A percentile compares a stretch with the other conserved stretches of the same genome.
These are phyloP conservation scores for Colletotrichum caudatum DNA, from an alignment of 2,329 filamentous ascomycete species.

Conservation along the genomic window DNA sequence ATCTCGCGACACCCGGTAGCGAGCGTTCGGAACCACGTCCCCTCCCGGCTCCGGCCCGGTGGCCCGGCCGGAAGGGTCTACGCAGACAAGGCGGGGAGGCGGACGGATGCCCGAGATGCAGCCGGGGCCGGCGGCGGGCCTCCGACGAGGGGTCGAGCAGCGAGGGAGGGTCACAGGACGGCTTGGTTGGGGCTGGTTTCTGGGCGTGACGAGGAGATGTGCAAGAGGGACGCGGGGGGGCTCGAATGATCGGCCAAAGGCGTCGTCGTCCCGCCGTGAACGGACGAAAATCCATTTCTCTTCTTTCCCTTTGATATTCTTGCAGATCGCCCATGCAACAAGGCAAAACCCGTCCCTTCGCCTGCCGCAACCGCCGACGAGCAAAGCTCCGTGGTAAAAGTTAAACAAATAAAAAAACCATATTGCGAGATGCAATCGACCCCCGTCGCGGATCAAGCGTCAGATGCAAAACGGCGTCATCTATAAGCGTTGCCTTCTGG, in stretches of 20 bases:
- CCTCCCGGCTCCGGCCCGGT: constrained; percentile 10
- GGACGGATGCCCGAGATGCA: background rate
- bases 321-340: too few relatives aligned
- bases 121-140: background rate
- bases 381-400: background rate
- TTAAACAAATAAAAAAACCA: too few relatives aligned
- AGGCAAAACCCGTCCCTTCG: background rate
- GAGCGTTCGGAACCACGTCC: background rate
- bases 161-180: too few relatives aligned
- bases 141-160: too few relatives aligned
- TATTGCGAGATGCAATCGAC: too few relatives aligned
- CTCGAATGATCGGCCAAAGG: too few relatives aligned
- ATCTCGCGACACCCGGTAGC: background rate
- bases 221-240: background rate
- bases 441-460: background rate
- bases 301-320: background rate
- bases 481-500: background rate
- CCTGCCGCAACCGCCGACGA: background rate
- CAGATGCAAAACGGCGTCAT: background rate
- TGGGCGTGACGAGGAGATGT: too few relatives aligned
- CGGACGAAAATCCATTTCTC: background rate
- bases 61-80: background rate
- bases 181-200: background rate
- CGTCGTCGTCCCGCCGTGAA: background rate
- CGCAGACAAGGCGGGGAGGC: background rate